Conservation (phyloP, 257 asterid genomes). For the Eucommia ulmoides region DNA sequence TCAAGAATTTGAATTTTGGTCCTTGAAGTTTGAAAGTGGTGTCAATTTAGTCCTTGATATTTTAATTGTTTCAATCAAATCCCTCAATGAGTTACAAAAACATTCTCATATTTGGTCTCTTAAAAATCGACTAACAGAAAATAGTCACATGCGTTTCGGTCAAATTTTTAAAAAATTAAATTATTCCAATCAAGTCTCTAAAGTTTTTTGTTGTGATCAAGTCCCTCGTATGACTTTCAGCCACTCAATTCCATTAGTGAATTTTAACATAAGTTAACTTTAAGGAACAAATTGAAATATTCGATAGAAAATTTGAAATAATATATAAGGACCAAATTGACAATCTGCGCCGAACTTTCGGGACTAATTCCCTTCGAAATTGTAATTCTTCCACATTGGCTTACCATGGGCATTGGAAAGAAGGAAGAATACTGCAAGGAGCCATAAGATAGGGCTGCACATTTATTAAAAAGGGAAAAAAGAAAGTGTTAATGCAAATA, state of each 20-base stretch:
- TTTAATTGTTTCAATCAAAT: not conserved
- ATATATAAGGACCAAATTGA: too few relatives aligned
- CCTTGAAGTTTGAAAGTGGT: not conserved
- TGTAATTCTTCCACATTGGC: too few relatives aligned
- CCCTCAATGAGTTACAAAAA: not conserved
- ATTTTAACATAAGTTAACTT: not conserved
- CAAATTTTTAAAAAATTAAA: too few relatives aligned
- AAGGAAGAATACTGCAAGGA: slow-evolving; percentile 8
- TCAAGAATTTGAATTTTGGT: not conserved
- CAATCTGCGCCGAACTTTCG: too few relatives aligned
- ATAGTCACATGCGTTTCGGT: too few relatives aligned
- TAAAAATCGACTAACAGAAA: too few relatives aligned
- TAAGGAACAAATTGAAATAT: too few relatives aligned
- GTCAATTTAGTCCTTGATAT: not conserved
- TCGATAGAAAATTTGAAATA: too few relatives aligned
- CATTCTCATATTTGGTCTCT: not conserved
- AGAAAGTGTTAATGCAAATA: not conserved
- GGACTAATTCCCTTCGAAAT: too few relatives aligned
- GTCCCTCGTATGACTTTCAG: not conserved
- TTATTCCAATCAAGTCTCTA: too few relatives aligned
- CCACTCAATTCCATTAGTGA: not conserved
- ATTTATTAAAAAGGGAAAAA: not conserved
- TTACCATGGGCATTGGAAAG: slow-evolving; percentile 12
- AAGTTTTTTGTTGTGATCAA: too few relatives aligned
- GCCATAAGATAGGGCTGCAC: slow-evolving; percentile 12